Conservation (phyloP, 495 filamentous ascomycete genomes). For the Terfezia boudieri region DNA sequence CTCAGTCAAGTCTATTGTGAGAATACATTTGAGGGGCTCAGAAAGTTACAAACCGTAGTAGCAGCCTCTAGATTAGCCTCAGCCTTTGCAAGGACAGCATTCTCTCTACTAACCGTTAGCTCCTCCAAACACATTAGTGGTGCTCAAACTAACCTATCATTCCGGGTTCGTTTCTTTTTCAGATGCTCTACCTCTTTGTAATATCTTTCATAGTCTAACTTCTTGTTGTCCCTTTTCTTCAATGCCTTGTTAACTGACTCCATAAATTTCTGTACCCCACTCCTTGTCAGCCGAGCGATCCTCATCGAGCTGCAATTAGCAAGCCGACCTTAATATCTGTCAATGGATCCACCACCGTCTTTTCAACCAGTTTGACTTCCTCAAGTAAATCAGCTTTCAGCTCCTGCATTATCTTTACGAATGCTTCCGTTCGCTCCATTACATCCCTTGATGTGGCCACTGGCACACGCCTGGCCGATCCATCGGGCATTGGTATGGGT, state of each 20-base stretch:
- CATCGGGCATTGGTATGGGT: slow-evolving; percentile 47
- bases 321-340: slow-evolving; percentile 22
- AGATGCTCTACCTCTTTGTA: slow-evolving; percentile 50
- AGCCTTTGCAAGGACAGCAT: slow-evolving; percentile 49
- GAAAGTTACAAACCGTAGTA: slow-evolving; percentile 32
- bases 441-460: slow-evolving; percentile 38
- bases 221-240: slow-evolving; percentile 75
- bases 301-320: neutral
- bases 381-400: slow-evolving; percentile 50
- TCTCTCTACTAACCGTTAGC: slow-evolving; percentile 32
- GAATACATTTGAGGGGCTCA: neutral
- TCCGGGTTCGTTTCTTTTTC: slow-evolving; percentile 45
- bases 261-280: slow-evolving; percentile 40
- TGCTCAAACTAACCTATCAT: slow-evolving; percentile 25
- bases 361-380: slow-evolving; percentile 53
- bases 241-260: slow-evolving; percentile 70
- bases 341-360: slow-evolving; percentile 48
- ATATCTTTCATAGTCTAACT: slow-evolving; percentile 71
- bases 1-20: too few species aligned
- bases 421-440: slow-evolving; percentile 40
- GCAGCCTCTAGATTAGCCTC: slow-evolving; percentile 49
- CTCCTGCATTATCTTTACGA: slow-evolving; percentile 51
- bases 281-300: neutral
- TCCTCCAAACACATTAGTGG: neutral
- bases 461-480: slow-evolving; percentile 31